phyloP scores from a whole-genome alignment of 257 asterid species.

The Nicotiana otophora region DNA sequence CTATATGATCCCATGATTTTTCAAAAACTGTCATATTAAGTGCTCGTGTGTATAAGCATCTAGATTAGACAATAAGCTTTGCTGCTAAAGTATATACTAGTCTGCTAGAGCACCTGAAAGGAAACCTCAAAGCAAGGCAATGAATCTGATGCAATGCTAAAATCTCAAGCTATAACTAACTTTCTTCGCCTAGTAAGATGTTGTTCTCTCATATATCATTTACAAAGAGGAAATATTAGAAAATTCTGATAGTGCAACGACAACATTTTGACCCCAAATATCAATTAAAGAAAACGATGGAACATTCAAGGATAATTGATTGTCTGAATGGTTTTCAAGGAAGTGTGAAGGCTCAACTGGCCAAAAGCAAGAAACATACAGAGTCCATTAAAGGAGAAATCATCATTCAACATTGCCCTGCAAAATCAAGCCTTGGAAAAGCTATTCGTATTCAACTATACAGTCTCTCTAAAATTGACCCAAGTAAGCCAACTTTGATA shows the following conservation, averaged over 20 bases:
- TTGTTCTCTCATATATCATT: neutral
- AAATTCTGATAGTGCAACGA: neutral
- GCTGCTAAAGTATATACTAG: neutral
- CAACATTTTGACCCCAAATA: neutral
- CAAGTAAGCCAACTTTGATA: slow-evolving; percentile 22
- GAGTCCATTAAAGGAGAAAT: slow-evolving; percentile 28
- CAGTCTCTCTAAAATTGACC: slow-evolving; percentile 27
- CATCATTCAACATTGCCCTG: slow-evolving; percentile 21
- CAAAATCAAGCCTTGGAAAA: slow-evolving; percentile 25
- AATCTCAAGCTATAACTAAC: slow-evolving; percentile 17
- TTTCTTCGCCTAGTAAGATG: neutral
- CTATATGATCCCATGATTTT: too few species aligned
- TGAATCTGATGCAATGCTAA: slow-evolving; percentile 33
- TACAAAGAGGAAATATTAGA: neutral
- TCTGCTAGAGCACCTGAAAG: neutral
- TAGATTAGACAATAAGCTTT: neutral
- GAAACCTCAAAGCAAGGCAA: slow-evolving; percentile 19
- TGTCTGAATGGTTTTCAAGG: slow-evolving; percentile 28
- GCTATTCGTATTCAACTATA: slow-evolving; percentile 30
- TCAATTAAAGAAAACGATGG: neutral
- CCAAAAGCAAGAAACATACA: neutral
- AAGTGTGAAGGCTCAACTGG: neutral
- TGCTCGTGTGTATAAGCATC: too few species aligned
- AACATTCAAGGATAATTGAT: slow-evolving; percentile 7
- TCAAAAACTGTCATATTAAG: too few species aligned